These are phyloP conservation scores for Nemania sp. DNA, from an alignment of 2,329 filamentous ascomycete genomes.

Conservation along the genomic window DNA sequence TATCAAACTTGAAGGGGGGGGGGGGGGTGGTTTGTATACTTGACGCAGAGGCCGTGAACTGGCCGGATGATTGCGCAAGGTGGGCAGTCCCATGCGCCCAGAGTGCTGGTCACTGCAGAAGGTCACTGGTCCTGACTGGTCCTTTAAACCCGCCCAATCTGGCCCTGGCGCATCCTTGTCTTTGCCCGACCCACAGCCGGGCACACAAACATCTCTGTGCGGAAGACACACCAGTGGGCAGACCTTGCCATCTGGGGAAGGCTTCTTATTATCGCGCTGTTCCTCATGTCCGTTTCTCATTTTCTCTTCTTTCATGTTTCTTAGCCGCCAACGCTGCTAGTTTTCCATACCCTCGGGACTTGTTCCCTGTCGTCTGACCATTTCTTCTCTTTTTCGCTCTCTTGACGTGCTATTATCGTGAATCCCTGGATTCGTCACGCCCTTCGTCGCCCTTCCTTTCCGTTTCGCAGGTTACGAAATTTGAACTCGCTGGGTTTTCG, in stretches of 20 bases:
- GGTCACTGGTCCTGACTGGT: too few species aligned
- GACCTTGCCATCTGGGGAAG: constrained; percentile 24
- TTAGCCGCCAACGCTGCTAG: constrained; percentile 11
- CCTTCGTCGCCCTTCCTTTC: constrained; percentile 14
- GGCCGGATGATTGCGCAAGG: neutral
- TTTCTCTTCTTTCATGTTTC: constrained; percentile 21
- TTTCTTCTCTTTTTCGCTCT: constrained; percentile 34
- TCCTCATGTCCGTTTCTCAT: constrained; percentile 24
- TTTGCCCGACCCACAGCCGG: neutral
- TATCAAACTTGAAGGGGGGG: too few species aligned
- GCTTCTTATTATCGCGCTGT: constrained; percentile 25
- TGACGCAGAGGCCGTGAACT: neutral
- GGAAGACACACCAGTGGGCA: constrained; percentile 6
- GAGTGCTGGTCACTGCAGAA: too few species aligned
- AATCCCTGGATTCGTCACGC: constrained; percentile 20
- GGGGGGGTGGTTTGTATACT: neutral
- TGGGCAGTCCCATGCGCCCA: too few species aligned
- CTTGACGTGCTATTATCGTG: constrained; percentile 27
- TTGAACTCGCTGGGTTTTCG: constrained; percentile 28
- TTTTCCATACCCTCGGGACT: constrained; percentile 28
- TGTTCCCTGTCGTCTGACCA: constrained; percentile 33
- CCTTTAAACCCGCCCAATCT: constrained; percentile 6
- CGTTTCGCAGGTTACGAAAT: constrained; percentile 36
- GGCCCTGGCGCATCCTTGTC: constrained; percentile 7
- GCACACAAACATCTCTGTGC: neutral